phyloP scores from a whole-genome alignment of 2,329 filamentous ascomycete genomes.

The Davidsoniella neocaledoniae region DNA sequence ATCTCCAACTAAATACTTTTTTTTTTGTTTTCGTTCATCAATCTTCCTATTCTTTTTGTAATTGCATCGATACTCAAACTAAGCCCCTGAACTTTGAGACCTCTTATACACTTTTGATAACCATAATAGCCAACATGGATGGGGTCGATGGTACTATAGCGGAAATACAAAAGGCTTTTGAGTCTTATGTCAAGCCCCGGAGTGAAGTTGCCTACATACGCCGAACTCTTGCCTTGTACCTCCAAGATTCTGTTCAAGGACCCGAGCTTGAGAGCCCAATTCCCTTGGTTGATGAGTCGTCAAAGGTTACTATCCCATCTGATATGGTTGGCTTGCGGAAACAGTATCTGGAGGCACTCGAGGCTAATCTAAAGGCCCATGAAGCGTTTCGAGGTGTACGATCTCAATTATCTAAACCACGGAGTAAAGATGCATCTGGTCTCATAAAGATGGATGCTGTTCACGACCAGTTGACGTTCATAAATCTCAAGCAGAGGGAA shows the following conservation, averaged over 20 bases:
- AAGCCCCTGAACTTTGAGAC: not conserved
- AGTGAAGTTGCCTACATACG: constrained; percentile 41
- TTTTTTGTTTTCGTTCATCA: not conserved
- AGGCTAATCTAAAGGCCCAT: constrained; percentile 34
- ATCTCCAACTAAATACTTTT: too few species aligned
- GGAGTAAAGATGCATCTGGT: not conserved
- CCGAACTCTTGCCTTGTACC: constrained; percentile 35
- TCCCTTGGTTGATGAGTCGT: constrained; percentile 11
- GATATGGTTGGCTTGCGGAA: constrained; percentile 31
- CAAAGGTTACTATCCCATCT: constrained; percentile 15
- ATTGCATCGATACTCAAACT: not conserved
- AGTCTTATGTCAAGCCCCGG: constrained; percentile 37
- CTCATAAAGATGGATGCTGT: constrained; percentile 16
- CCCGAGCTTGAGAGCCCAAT: constrained; percentile 9
- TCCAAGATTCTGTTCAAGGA: constrained; percentile 19
- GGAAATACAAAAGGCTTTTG: constrained; percentile 19
- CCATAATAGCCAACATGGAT: constrained; percentile 4
- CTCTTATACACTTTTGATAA: not conserved
- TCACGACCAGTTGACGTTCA: constrained; percentile 33
- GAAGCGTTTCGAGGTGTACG: constrained; percentile 27
- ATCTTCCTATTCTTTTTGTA: not conserved
- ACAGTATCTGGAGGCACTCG: constrained; percentile 38
- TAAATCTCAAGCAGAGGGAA: constrained; percentile 35
- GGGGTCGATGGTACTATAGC: not conserved
- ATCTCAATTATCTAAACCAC: constrained; percentile 3